A percentile compares a stretch with the other conserved stretches of the same genome.
These are phyloP conservation scores for Curvularia lunata DNA, from an alignment of 2,329 filamentous ascomycete genomes.

Conservation along the genomic window DNA sequence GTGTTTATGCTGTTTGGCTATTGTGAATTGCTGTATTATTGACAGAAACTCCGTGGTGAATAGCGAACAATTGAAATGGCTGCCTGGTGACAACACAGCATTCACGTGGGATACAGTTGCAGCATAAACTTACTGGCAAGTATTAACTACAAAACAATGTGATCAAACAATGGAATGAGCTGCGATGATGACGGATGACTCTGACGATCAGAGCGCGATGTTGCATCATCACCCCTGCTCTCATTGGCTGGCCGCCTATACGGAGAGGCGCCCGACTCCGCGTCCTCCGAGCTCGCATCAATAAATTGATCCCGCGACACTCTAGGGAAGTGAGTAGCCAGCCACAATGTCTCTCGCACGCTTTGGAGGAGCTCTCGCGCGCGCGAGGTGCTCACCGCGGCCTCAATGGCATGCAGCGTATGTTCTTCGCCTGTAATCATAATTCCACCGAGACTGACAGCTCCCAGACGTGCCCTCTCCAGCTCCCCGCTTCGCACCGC, in stretches of 20 bases:
- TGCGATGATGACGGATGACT: neutral
- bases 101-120: neutral
- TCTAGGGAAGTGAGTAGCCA: slow-evolving; percentile 27
- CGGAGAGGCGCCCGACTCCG: slow-evolving; percentile 23
- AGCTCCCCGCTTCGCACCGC: slow-evolving; percentile 39
- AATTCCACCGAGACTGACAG: slow-evolving; percentile 22
- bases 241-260: slow-evolving; percentile 29
- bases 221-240: slow-evolving; percentile 20
- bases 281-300: slow-evolving; percentile 31
- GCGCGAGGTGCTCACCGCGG: slow-evolving; percentile 39
- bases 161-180: neutral
- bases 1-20: neutral
- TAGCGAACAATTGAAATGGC: neutral
- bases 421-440: slow-evolving; percentile 5
- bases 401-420: slow-evolving; percentile 46
- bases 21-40: neutral
- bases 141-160: neutral
- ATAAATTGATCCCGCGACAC: slow-evolving; percentile 35
- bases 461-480: slow-evolving; percentile 44
- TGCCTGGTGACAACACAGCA: neutral
- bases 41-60: neutral
- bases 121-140: neutral
- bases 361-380: slow-evolving; percentile 42
- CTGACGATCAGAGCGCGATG: neutral
- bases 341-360: slow-evolving; percentile 46